Evolutionary conservation across 2,329 filamentous ascomycete genomes (phyloP).

Genomic region (Xylaria polymorpha): DNA sequence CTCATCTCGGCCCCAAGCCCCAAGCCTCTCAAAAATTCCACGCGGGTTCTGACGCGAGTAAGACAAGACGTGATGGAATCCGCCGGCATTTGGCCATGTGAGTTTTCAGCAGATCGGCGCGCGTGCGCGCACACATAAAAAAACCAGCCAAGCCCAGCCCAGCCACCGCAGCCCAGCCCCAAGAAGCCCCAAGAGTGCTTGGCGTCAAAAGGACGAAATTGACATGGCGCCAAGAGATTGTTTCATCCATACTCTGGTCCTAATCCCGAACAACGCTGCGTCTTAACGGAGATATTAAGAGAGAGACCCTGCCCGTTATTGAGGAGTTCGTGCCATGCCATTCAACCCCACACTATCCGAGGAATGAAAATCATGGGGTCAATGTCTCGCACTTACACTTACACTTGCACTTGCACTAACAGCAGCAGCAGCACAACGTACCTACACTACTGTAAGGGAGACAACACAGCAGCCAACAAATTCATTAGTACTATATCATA

Average conservation of each 20-base stretch:
- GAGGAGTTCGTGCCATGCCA: constrained; percentile 1
- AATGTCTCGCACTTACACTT: not conserved
- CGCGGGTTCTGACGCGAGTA: constrained; percentile 23
- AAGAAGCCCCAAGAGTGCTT: not conserved
- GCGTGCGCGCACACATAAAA: constrained; percentile 22
- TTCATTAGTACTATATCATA: not conserved
- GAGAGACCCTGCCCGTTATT: not conserved
- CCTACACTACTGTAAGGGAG: not conserved
- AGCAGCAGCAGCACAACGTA: no score
- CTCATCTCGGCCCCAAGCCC: constrained; percentile 26
- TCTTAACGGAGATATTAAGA: not conserved
- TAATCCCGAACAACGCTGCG: constrained; percentile 5
- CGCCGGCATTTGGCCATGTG: constrained; percentile 33
- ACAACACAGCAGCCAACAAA: constrained; percentile 1
- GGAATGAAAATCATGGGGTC: not conserved
- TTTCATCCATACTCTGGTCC: constrained; percentile 9
- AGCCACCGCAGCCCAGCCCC: not conserved
- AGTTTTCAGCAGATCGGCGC: constrained; percentile 28
- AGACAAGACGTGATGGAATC: constrained; percentile 17
- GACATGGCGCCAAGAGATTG: constrained; percentile 18
- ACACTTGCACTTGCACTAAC: not conserved
- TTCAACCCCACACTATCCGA: constrained; percentile 8
- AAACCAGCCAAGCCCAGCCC: constrained; percentile 10
- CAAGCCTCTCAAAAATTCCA: constrained; percentile 15
- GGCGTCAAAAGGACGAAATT: constrained; percentile 15